Evolutionary conservation across 495 filamentous ascomycete genomes (phyloP).

Genomic region (Penicillium simplicissimum): DNA sequence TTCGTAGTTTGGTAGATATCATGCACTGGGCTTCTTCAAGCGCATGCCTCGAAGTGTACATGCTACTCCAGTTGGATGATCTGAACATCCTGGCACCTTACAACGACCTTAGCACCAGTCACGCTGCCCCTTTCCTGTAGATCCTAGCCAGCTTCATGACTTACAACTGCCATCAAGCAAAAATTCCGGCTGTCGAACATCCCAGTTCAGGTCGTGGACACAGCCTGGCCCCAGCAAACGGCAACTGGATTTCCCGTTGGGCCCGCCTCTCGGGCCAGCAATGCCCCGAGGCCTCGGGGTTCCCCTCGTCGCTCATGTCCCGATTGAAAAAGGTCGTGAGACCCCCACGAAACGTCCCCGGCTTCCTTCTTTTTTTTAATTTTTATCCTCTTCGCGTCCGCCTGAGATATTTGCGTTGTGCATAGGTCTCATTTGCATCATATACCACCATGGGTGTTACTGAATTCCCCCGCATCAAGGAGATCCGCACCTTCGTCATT

Average conservation of each 20-base stretch:
- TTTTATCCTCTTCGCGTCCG: not conserved
- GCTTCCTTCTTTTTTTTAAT: slow-evolving; percentile 9
- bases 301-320: slow-evolving; percentile 3
- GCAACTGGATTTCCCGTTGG: slow-evolving; percentile 11
- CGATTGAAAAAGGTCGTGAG: slow-evolving; percentile 17
- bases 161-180: not conserved
- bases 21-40: not conserved
- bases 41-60: too few species aligned
- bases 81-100: too few species aligned
- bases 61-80: too few species aligned
- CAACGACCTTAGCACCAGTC: too few species aligned
- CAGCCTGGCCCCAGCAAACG: not conserved
- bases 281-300: slow-evolving; percentile 34
- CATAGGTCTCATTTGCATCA: not conserved
- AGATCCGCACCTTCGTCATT: slow-evolving; percentile 77
- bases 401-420: not conserved
- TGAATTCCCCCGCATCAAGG: slow-evolving; percentile 64
- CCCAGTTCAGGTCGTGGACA: not conserved
- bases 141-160: not conserved
- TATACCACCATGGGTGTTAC: slow-evolving; percentile 38
- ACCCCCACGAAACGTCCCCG: slow-evolving; percentile 14
- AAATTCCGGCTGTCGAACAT: not conserved
- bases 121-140: not conserved
- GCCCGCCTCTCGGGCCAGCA: slow-evolving; percentile 32
- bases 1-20: not conserved